Conservation (phyloP, 306 rosid genomes). For the Ochetophila trinervis region DNA sequence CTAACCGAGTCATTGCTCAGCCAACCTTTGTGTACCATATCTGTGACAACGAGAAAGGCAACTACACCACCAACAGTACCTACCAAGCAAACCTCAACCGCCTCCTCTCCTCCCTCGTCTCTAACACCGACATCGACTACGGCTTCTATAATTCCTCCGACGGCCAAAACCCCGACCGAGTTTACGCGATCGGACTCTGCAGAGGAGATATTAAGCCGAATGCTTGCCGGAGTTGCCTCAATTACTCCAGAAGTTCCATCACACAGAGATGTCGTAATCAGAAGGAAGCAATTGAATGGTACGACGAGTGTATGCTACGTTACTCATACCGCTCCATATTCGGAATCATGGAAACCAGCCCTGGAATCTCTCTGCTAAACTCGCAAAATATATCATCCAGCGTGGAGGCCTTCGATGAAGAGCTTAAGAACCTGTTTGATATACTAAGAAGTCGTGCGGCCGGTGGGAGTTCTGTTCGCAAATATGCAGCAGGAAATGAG, state of each 20-base stretch:
- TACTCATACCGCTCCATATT: constrained; percentile 18
- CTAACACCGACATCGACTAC: background rate
- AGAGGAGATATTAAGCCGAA: constrained; percentile 17
- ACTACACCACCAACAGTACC: background rate
- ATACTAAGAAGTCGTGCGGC: constrained; percentile 10
- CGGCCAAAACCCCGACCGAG: constrained; percentile 4
- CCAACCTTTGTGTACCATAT: no score
- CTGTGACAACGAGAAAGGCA: background rate
- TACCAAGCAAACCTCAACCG: constrained; percentile 1
- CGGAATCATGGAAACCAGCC: background rate
- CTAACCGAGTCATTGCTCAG: no score
- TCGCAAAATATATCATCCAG: background rate
- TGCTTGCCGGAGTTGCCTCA: constrained; percentile 15
- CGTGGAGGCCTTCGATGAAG: background rate
- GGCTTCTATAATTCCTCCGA: constrained; percentile 20
- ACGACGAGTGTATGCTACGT: constrained; percentile 18
- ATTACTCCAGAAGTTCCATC: background rate
- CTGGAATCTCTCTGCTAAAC: background rate
- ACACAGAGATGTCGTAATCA: constrained; percentile 8
- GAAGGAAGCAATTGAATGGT: constrained; percentile 33
- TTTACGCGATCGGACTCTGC: constrained; percentile 19
- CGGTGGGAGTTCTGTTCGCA: background rate
- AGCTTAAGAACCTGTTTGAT: background rate
- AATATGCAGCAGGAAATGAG: constrained; percentile 13
- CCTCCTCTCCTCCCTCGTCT: constrained; percentile 8